These are phyloP conservation scores for Cucurbita maxima DNA, from an alignment of 306 rosid genomes.

Conservation along the genomic window DNA sequence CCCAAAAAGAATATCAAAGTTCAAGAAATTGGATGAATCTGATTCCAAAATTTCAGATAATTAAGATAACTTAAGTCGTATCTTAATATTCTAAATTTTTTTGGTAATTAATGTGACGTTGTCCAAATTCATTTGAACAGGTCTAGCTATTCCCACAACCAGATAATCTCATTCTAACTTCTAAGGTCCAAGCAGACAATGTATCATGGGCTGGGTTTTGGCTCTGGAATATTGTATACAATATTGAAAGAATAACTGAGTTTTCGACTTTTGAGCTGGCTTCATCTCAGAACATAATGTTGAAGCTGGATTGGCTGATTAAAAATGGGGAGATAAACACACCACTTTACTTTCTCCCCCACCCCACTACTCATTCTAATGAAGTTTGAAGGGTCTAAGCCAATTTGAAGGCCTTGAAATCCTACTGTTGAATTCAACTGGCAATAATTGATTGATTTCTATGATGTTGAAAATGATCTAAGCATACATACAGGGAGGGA, in stretches of 20 bases:
- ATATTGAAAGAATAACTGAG: not conserved
- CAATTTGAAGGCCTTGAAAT: not conserved
- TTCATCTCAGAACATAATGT: not conserved
- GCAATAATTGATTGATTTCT: not conserved
- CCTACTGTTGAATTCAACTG: not conserved
- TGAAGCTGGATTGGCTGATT: not conserved
- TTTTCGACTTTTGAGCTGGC: slow-evolving; percentile 1
- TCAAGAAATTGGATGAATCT: not conserved
- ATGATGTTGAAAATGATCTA: not conserved
- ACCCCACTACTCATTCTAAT: not conserved
- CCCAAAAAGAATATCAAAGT: not conserved
- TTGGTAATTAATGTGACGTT: not conserved
- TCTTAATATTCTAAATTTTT: not conserved
- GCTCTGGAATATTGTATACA: not conserved
- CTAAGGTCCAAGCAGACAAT: not conserved
- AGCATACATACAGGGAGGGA: not conserved
- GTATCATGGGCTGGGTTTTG: not conserved
- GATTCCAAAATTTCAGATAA: not conserved
- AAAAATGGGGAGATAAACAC: not conserved
- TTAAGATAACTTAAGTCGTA: not conserved
- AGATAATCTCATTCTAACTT: not conserved
- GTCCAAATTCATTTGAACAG: not conserved
- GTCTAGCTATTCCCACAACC: not conserved
- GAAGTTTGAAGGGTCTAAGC: not conserved
- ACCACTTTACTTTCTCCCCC: not conserved